Conservation (phyloP, 2,329 filamentous ascomycete genomes). For the Trichoderma atroviride region DNA sequence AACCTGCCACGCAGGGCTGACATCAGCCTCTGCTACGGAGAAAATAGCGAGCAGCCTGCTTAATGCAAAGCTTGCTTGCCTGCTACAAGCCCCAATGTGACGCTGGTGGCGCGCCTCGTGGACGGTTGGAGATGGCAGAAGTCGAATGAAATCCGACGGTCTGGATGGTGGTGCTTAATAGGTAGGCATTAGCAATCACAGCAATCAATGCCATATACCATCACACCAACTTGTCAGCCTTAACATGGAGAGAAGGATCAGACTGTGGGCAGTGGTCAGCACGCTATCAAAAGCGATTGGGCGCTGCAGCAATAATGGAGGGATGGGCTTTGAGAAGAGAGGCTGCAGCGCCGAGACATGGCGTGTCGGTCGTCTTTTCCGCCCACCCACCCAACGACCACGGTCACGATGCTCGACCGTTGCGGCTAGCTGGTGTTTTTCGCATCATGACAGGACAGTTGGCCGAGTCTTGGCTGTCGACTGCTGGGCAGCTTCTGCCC, state of each 20-base stretch:
- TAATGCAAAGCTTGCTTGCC: background rate
- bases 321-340: background rate
- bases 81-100: slow-evolving; percentile 11
- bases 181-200: background rate
- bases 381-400: background rate
- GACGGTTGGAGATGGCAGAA: background rate
- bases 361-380: background rate
- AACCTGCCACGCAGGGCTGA: slow-evolving; percentile 19
- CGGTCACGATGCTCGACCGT: slow-evolving; percentile 12
- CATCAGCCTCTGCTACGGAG: slow-evolving; percentile 15
- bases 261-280: background rate
- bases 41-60: background rate
- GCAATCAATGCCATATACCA: slow-evolving; percentile 2
- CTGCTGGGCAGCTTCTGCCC: background rate
- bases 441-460: background rate
- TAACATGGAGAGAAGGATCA: slow-evolving; percentile 10
- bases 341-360: slow-evolving; percentile 15
- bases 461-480: slow-evolving; percentile 4
- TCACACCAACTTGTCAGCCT: slow-evolving; percentile 24
- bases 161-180: background rate
- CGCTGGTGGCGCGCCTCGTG: slow-evolving; percentile 23
- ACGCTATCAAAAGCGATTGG: slow-evolving; percentile 2
- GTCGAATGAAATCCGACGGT: background rate
- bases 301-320: background rate
- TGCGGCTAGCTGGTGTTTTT: background rate